These are phyloP conservation scores for Primulina huaijiensis DNA, from an alignment of 257 asterid genomes.

Conservation along the genomic window DNA sequence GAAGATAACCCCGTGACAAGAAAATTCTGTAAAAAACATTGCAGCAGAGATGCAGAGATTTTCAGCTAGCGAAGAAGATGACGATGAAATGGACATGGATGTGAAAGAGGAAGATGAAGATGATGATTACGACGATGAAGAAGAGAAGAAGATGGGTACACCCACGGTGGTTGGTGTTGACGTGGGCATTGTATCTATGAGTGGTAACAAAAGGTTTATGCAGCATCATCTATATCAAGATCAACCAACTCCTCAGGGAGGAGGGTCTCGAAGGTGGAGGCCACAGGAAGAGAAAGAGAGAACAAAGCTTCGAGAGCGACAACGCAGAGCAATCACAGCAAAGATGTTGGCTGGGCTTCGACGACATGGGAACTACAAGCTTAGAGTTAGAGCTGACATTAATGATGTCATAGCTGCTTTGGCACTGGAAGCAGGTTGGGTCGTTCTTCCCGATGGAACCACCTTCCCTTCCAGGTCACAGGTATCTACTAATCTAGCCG, in stretches of 20 bases:
- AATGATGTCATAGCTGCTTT: slow-evolving; percentile 95
- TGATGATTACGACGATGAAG: slow-evolving; percentile 58
- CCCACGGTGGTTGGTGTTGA: slow-evolving; percentile 45
- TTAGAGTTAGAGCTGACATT: slow-evolving; percentile 96
- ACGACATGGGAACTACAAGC: slow-evolving; percentile 93
- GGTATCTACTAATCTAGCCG: slow-evolving; percentile 37
- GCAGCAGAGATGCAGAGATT: slow-evolving; percentile 74
- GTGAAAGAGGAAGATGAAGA: slow-evolving; percentile 89
- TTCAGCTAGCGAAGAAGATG: slow-evolving; percentile 77
- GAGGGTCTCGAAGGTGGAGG: slow-evolving; percentile 82
- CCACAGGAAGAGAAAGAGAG: slow-evolving; percentile 98
- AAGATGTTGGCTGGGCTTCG: slow-evolving; percentile 97
- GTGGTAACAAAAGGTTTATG: slow-evolving; percentile 47
- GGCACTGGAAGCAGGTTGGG: slow-evolving; percentile 99
- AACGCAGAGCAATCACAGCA: slow-evolving; percentile 94
- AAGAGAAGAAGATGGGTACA: slow-evolving; percentile 53
- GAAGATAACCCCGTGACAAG: slow-evolving; percentile 28
- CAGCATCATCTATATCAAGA: slow-evolving; percentile 69
- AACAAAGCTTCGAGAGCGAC: slow-evolving; percentile 92
- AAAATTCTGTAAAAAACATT: slow-evolving; percentile 33
- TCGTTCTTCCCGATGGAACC: slow-evolving; percentile 99
- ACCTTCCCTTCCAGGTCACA: slow-evolving; percentile 86
- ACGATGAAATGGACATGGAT: slow-evolving; percentile 92
- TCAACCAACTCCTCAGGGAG: slow-evolving; percentile 71
- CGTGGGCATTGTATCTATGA: slow-evolving; percentile 52